Evolutionary conservation across 2,329 filamentous ascomycete species (phyloP).

Genomic region (Aaosphaeria pasadenensis): DNA sequence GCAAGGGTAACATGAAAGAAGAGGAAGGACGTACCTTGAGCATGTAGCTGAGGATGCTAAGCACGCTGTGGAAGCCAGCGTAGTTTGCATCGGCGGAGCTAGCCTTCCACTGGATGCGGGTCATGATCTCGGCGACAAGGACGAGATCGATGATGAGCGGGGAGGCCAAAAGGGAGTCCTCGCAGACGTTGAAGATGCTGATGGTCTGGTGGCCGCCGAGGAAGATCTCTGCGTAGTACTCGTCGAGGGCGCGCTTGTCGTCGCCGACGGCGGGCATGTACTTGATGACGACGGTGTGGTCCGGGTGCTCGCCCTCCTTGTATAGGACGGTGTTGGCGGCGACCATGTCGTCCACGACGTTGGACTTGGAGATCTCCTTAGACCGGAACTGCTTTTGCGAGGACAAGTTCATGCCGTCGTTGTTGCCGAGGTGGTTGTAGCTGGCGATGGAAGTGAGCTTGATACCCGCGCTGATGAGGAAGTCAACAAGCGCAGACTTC

Average conservation of each 20-base stretch:
- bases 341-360: slow-evolving; percentile 99
- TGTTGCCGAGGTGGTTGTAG: slow-evolving; percentile 99
- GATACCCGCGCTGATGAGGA: slow-evolving; percentile 97
- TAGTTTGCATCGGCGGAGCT: slow-evolving; percentile 62
- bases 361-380: slow-evolving; percentile 99
- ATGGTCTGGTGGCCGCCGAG: slow-evolving; percentile 98
- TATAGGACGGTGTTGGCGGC: slow-evolving; percentile 91
- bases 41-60: slow-evolving; percentile 99
- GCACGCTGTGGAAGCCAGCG: slow-evolving; percentile 93
- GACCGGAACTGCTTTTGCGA: slow-evolving; percentile 98
- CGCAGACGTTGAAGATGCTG: slow-evolving; percentile 97
- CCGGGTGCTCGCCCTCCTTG: slow-evolving; percentile 87
- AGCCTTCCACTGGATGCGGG: slow-evolving; percentile 87
- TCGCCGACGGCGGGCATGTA: slow-evolving; percentile 99
- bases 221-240: slow-evolving; percentile 99
- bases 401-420: slow-evolving; percentile 97
- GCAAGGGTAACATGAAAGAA: slow-evolving; percentile 1
- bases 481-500: slow-evolving; percentile 98
- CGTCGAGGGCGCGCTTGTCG: slow-evolving; percentile 97
- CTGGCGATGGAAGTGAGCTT: slow-evolving; percentile 97
- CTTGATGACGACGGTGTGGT: slow-evolving; percentile 99
- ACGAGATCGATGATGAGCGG: slow-evolving; percentile 97
- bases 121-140: slow-evolving; percentile 95
- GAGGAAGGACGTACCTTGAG: slow-evolving; percentile 57
- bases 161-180: slow-evolving; percentile 93